Conservation (phyloP, 176 grass and related monocot species). For the Thinopyrum elongatum region DNA sequence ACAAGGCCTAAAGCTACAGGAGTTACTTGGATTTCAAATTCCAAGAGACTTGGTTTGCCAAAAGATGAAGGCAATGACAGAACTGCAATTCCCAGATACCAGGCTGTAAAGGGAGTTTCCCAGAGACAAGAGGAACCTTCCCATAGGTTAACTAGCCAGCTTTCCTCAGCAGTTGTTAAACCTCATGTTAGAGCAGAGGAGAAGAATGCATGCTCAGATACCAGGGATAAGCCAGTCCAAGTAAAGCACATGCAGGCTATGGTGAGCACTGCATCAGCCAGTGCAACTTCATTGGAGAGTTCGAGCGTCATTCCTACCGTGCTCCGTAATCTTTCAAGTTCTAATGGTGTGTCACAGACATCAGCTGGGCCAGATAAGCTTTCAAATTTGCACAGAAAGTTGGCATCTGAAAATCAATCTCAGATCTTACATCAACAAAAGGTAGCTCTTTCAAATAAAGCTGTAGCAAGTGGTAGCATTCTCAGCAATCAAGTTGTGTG, state of each 20-base stretch:
- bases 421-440: conserved; percentile 20
- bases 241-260: conserved; percentile 19
- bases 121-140: conserved; percentile 14
- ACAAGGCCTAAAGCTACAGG: neutral
- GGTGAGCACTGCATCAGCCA: conserved; percentile 4
- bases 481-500: conserved; percentile 4
- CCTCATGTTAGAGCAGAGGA: conserved; percentile 26
- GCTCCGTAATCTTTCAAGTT: conserved; percentile 19
- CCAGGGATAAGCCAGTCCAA: conserved; percentile 15
- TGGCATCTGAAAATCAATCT: conserved; percentile 13
- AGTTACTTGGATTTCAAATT: conserved; percentile 3
- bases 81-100: conserved; percentile 6
- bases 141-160: neutral
- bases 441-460: conserved; percentile 8
- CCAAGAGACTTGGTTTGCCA: conserved; percentile 8
- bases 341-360: conserved; percentile 18
- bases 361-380: conserved; percentile 23
- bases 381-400: conserved; percentile 24
- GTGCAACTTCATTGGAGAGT: conserved; percentile 22
- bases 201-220: conserved; percentile 37
- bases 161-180: conserved; percentile 13
- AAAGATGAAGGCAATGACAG: conserved; percentile 7
- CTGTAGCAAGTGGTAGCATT: conserved; percentile 15
- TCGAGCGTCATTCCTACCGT: neutral
- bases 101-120: conserved; percentile 16